Base-by-base conservation (phyloP, 331 rosid genomes). In the Acacia concinna region DNA sequence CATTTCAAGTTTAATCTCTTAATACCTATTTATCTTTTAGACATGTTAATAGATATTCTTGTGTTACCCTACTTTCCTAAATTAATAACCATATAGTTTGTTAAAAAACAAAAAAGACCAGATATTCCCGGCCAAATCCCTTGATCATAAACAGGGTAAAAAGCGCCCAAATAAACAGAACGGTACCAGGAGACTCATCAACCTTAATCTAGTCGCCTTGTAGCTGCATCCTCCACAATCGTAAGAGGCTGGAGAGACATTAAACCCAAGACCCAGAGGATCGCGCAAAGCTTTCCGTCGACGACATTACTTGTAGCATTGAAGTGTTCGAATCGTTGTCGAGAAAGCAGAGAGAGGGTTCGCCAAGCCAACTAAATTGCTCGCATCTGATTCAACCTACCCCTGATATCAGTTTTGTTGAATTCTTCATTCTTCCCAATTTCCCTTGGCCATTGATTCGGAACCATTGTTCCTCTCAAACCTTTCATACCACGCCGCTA, bases 111-210 rank as follows among this genome's bases (percentile, higher is more conserved):
- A 38, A 38, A 41, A 41, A 2, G 11, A 44, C 20, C 15, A 44
- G 5, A 44, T 44, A 15, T 44, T 44, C 51, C 1, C 14, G 17
- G 14, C 49, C 18, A 44, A 44, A 44, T 14, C 20, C 49, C 18
- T 41, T 12, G 97, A 93, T 44, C 17, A 49, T 47, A 47, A 20
- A 18, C 56, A 49, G 3, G 11, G 57, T 17, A 1, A 47, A 17
- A 0, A 1, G 2, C 28, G 27, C 60, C 27, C 28, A 7, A n/a
- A 8, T 23, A 49, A 52, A 2, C 13, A 52, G n/a, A 21, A 46
- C 52, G n/a, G 10, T 17, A 9, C 9, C 23, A 17, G 57, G 57
- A 18, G 56, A 18, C 4, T 18, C 23, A 49, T 0, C 8, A 49
- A 15, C 18, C 21, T 47, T 47, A 17, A 17, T 47, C 54, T 1